These are phyloP conservation scores for Cicer cuneatum DNA, from an alignment of 306 rosid genomes.

Conservation along the genomic window DNA sequence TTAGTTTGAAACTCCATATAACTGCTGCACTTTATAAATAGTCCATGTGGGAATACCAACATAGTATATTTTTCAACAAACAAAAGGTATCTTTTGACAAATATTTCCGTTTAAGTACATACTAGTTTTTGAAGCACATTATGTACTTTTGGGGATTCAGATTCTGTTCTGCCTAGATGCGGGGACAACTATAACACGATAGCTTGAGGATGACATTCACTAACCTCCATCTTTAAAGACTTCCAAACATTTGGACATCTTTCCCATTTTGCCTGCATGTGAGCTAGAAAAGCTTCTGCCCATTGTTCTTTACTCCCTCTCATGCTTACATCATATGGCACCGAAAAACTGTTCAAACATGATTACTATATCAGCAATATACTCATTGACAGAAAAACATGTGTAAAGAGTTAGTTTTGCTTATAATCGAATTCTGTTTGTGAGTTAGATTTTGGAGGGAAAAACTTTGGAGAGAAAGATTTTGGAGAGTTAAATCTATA, in stretches of 20 bases:
- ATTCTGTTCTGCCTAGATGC: slow-evolving; percentile 18
- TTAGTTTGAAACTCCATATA: slow-evolving; percentile 4
- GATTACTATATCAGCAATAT: slow-evolving; percentile 37
- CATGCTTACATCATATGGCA: slow-evolving; percentile 80
- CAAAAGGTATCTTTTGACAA: neutral
- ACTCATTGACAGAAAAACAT: neutral
- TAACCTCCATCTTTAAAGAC: slow-evolving; percentile 72
- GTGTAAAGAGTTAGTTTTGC: neutral
- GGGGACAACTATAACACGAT: slow-evolving; percentile 61
- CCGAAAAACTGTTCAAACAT: slow-evolving; percentile 68
- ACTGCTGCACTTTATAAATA: neutral
- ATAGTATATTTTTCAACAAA: slow-evolving; percentile 7
- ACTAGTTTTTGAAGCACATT: neutral
- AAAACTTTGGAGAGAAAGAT: too few relatives aligned
- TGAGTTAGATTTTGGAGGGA: too few relatives aligned
- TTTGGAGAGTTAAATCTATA: too few relatives aligned
- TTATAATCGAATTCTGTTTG: neutral
- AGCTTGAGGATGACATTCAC: slow-evolving; percentile 74
- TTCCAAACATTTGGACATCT: slow-evolving; percentile 73
- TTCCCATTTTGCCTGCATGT: slow-evolving; percentile 72
- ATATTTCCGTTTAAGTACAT: slow-evolving; percentile 6
- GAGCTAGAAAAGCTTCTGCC: slow-evolving; percentile 68
- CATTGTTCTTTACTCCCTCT: slow-evolving; percentile 76
- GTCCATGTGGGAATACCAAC: neutral
- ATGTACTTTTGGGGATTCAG: slow-evolving; percentile 7